Conservation (phyloP, 2,329 filamentous ascomycete genomes). For the Calonectria pauciramosa region DNA sequence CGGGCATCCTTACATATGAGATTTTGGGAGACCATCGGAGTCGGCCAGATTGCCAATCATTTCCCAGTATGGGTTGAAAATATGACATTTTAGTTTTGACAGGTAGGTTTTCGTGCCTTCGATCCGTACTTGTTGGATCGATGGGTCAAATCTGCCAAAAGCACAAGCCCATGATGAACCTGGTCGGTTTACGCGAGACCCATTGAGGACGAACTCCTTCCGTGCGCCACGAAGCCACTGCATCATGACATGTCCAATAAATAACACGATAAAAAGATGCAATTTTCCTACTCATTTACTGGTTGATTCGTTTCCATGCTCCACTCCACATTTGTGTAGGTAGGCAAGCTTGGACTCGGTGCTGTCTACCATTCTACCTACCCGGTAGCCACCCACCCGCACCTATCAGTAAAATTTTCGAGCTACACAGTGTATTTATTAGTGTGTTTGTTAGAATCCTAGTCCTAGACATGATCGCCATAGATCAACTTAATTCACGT, state of each 20-base stretch:
- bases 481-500: background rate
- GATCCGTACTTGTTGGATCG: background rate
- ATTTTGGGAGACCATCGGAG: background rate
- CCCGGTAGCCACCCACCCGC: background rate
- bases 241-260: background rate
- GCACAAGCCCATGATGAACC: background rate
- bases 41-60: background rate
- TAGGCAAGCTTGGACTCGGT: background rate
- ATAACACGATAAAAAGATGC: background rate
- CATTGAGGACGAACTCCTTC: background rate
- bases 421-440: no score
- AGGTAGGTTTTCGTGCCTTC: background rate
- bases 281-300: background rate
- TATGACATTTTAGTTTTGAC: background rate
- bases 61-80: background rate
- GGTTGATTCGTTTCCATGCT: background rate
- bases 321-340: background rate
- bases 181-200: background rate
- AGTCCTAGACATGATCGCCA: background rate
- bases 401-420: background rate
- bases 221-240: background rate
- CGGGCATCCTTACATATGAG: background rate
- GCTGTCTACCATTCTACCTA: background rate
- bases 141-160: background rate
- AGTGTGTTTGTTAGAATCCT: background rate